Base-by-base conservation (phyloP, 306 rosid genomes). In the Vigna unguiculata region DNA sequence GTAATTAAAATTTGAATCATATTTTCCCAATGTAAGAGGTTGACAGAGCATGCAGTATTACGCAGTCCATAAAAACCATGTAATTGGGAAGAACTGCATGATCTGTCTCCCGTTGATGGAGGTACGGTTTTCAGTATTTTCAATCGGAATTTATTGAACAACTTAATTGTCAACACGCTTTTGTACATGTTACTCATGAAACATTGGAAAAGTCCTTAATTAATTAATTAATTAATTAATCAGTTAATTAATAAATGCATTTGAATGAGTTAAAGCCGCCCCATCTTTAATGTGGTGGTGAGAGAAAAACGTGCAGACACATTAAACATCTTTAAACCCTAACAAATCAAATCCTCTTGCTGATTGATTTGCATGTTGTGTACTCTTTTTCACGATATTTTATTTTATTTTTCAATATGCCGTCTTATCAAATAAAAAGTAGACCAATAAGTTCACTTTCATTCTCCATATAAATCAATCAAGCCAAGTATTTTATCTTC, bases 41-140 rank as follows among this genome's bases (percentile, higher is more conserved):
- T 78, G 71, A 69, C 59, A 47, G 47, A 78, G 28, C 76, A 15
- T 59, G 43, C 28, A 58, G 46, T 45, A 54, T 40, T 2, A 15
- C 52, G 69, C 54, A 47, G 24, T 76, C 46, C 41, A 24, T n/a
- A 52, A 22, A 69, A 71, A 32, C 14, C 34, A 28, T n/a, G 53
- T 9, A 53, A 54, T 43, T 73, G 14, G 46, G n/a, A 9, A 28
- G 25, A 65, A 25, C 8, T 80, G 59, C 45, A 28, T 43, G 48
- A 20, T 32, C 77, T 30, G 30, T 80, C 36, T 32, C 75, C 65
- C 49, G 58, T 51, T 61, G 78, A 62, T 79, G 72, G 14, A 79
- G 60, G 70, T 67, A 43, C 30, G 19, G 40, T 48, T 49, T 58
- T 74, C 7, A 24, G 28, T 73, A 36, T 17, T 38, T 76, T 77